These are phyloP conservation scores for Arabidopsis hybrid DNA, from an alignment of 441 rosid species.

Conservation along the genomic window DNA sequence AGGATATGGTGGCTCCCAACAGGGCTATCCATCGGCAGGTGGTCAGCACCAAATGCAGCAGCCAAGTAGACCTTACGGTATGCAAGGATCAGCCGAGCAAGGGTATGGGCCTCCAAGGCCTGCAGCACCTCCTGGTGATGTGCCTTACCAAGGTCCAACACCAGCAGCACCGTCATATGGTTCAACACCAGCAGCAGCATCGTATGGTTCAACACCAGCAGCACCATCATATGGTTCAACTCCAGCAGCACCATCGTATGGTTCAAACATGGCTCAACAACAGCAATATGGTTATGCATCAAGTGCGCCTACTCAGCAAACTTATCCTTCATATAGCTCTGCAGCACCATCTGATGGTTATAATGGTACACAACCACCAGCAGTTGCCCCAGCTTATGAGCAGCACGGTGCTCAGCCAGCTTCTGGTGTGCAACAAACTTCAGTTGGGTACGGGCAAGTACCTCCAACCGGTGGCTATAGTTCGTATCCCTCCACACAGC, in stretches of 20 bases:
- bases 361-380: conserved; percentile 55
- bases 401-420: conserved; percentile 67
- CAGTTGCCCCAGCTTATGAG: conserved; percentile 55
- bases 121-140: conserved; percentile 68
- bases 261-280: conserved; percentile 56
- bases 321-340: conserved; percentile 67
- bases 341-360: conserved; percentile 67
- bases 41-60: conserved; percentile 73
- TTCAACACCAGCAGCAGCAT: conserved; percentile 46
- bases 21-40: conserved; percentile 63
- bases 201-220: conserved; percentile 72
- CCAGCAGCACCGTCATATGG: no score
- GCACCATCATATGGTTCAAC: conserved; percentile 61
- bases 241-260: conserved; percentile 60
- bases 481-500: conserved; percentile 64
- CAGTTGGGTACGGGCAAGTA: conserved; percentile 58
- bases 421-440: conserved; percentile 60
- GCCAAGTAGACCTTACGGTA: conserved; percentile 69
- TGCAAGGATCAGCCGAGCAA: conserved; percentile 68
- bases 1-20: conserved; percentile 67
- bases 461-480: conserved; percentile 62
- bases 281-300: conserved; percentile 78
- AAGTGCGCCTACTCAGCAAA: conserved; percentile 63
- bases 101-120: conserved; percentile 73
- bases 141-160: conserved; percentile 60